These are phyloP conservation scores for Penstemon newberryi DNA, from an alignment of 257 asterid genomes.

Conservation along the genomic window DNA sequence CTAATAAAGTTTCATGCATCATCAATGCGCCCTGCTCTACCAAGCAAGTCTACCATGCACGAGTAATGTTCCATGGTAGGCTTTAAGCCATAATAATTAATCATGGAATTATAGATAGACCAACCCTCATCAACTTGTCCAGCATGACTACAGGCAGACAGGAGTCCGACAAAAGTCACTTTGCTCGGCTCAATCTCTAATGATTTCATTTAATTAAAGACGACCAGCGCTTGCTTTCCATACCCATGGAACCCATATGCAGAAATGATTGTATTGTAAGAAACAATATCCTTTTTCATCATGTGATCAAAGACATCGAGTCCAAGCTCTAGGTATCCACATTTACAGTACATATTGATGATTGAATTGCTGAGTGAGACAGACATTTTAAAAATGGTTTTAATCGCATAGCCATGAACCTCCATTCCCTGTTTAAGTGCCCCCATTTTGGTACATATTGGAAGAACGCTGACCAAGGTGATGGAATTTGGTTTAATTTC, in stretches of 20 bases:
- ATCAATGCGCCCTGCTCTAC: slow-evolving; percentile 43
- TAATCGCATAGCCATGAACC: slow-evolving; percentile 36
- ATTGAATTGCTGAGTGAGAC: slow-evolving; percentile 35
- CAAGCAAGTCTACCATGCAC: slow-evolving; percentile 48
- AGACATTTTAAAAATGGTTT: slow-evolving; percentile 14
- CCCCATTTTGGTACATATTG: slow-evolving; percentile 40
- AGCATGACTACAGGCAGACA: slow-evolving; percentile 43
- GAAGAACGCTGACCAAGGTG: slow-evolving; percentile 39
- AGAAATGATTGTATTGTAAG: slow-evolving; percentile 44
- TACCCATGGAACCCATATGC: slow-evolving; percentile 40
- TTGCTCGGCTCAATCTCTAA: slow-evolving; percentile 29
- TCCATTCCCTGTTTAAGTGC: slow-evolving; percentile 40
- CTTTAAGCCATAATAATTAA: slow-evolving; percentile 24
- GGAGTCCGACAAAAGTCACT: slow-evolving; percentile 39
- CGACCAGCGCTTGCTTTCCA: slow-evolving; percentile 35
- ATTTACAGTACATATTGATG: slow-evolving; percentile 43
- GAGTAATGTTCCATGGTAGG: slow-evolving; percentile 44
- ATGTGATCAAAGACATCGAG: slow-evolving; percentile 36
- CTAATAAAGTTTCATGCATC: slow-evolving; percentile 38
- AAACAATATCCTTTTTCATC: slow-evolving; percentile 34
- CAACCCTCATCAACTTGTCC: slow-evolving; percentile 38
- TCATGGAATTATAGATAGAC: slow-evolving; percentile 36
- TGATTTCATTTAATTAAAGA: slow-evolving; percentile 35
- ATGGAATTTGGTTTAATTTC: slow-evolving; percentile 32
- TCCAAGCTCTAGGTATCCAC: slow-evolving; percentile 36